phyloP scores from a whole-genome alignment of 495 filamentous ascomycete species.

The Hypoxylon crocopeplum region DNA sequence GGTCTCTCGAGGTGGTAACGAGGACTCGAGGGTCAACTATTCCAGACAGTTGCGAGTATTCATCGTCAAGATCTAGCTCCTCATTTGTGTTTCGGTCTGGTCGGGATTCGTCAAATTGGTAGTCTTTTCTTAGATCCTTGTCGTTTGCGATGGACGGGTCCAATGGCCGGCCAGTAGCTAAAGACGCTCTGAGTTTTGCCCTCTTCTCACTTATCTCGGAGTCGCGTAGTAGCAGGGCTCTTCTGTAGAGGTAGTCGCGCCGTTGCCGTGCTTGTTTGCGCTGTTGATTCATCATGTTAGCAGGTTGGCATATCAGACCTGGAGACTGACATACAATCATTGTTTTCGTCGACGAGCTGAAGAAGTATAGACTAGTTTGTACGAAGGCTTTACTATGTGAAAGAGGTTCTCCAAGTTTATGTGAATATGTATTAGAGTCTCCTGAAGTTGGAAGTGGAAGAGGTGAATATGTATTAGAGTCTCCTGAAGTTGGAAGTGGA shows the following conservation, averaged over 20 bases:
- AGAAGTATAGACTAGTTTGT: not conserved
- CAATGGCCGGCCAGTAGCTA: constrained; percentile 82
- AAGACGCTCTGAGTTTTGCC: constrained; percentile 80
- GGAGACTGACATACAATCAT: constrained; percentile 36
- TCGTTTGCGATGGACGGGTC: constrained; percentile 90
- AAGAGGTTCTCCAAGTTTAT: no score
- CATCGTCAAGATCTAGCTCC: constrained; percentile 85
- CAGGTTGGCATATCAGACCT: not conserved
- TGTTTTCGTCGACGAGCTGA: not conserved
- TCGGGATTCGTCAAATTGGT: constrained; percentile 88
- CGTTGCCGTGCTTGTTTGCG: constrained; percentile 82
- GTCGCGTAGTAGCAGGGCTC: constrained; percentile 71
- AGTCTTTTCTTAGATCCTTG: constrained; percentile 82
- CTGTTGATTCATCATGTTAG: constrained; percentile 42
- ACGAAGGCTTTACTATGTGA: not conserved
- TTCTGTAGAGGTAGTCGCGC: constrained; percentile 93
- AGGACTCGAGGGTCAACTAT: constrained; percentile 77
- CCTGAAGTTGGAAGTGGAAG: no score
- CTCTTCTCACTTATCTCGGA: constrained; percentile 92
- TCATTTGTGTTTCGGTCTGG: constrained; percentile 67
- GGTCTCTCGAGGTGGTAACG: constrained; percentile 91
- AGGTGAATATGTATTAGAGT: no score
- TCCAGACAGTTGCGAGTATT: constrained; percentile 86
- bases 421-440: no score
- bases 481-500: no score